phyloP scores from a whole-genome alignment of 2,329 filamentous ascomycete genomes.

The Rhynchosporium agropyri region DNA sequence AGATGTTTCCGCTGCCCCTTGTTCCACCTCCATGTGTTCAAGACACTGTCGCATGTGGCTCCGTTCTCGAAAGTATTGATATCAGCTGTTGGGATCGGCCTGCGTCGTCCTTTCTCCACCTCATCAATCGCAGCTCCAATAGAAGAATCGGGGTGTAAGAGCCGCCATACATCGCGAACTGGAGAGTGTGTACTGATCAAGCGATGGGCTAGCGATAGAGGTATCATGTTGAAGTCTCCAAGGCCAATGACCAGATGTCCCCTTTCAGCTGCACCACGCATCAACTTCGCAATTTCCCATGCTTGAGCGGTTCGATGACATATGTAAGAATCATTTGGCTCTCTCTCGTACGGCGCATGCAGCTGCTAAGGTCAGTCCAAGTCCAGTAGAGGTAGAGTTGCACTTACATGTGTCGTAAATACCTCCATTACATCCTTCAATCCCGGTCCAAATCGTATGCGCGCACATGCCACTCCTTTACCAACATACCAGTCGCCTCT shows the following conservation, averaged over 20 bases:
- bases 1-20: slow-evolving; percentile 69
- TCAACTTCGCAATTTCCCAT: slow-evolving; percentile 91
- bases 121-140: slow-evolving; percentile 71
- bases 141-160: slow-evolving; percentile 81
- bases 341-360: slow-evolving; percentile 84
- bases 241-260: slow-evolving; percentile 84
- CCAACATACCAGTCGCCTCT: slow-evolving; percentile 96
- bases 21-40: slow-evolving; percentile 94
- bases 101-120: slow-evolving; percentile 65
- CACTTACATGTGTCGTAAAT: slow-evolving; percentile 82
- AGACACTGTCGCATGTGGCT: slow-evolving; percentile 79
- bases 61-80: slow-evolving; percentile 82
- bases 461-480: slow-evolving; percentile 86
- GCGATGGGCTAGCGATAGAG: slow-evolving; percentile 78
- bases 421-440: slow-evolving; percentile 76
- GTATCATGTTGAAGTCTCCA: slow-evolving; percentile 98
- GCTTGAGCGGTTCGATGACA: slow-evolving; percentile 90
- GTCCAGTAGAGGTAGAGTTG: neutral
- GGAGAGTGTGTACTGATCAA: slow-evolving; percentile 78
- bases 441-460: slow-evolving; percentile 69
- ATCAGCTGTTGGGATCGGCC: slow-evolving; percentile 72
- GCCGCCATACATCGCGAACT: slow-evolving; percentile 82
- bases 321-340: slow-evolving; percentile 80
- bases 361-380: slow-evolving; percentile 53
- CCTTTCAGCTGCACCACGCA: slow-evolving; percentile 76